Percentiles rank a stretch among this genome's conserved stretches.
Conservation (phyloP, 768 basidiomycete genomes). For the Amanita muscaria region DNA sequence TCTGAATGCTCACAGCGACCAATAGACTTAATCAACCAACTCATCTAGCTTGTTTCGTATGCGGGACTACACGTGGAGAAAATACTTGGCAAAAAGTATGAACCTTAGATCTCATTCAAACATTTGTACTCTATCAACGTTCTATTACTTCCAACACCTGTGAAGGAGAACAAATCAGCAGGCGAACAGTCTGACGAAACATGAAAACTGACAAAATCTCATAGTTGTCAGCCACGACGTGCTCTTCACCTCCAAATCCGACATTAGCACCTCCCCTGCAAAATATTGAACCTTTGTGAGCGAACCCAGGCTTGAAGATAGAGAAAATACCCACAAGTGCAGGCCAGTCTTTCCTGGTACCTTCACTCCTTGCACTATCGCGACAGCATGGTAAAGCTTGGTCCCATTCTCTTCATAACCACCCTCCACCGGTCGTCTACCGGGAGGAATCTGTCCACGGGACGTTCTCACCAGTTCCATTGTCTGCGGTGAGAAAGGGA, state of each 20-base stretch:
- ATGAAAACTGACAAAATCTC: constrained; percentile 35
- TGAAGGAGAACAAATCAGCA: neutral
- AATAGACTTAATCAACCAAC: constrained; percentile 40
- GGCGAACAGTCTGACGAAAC: no score
- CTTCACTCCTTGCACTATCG: constrained; percentile 35
- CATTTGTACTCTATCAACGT: no score
- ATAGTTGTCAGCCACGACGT: constrained; percentile 30
- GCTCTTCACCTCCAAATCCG: constrained; percentile 37
- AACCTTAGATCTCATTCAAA: no score
- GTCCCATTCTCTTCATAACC: constrained; percentile 66
- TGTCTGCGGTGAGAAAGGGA: constrained; percentile 40
- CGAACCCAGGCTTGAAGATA: constrained; percentile 2
- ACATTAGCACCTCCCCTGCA: constrained; percentile 34
- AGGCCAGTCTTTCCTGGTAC: constrained; percentile 72
- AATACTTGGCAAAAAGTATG: constrained; percentile 11
- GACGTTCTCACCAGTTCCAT: constrained; percentile 72
- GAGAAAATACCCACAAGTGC: constrained; percentile 43
- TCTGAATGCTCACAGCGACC: constrained; percentile 7
- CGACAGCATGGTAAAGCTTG: constrained; percentile 63
- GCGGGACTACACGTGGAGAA: constrained; percentile 45
- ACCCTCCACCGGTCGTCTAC: constrained; percentile 56
- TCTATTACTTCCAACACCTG: neutral
- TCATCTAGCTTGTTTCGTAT: constrained; percentile 56
- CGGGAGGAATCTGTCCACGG: constrained; percentile 49
- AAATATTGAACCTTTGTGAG: neutral